Conservation (phyloP, 129 eudicot genomes). For the Scalesia atractyloides region DNA sequence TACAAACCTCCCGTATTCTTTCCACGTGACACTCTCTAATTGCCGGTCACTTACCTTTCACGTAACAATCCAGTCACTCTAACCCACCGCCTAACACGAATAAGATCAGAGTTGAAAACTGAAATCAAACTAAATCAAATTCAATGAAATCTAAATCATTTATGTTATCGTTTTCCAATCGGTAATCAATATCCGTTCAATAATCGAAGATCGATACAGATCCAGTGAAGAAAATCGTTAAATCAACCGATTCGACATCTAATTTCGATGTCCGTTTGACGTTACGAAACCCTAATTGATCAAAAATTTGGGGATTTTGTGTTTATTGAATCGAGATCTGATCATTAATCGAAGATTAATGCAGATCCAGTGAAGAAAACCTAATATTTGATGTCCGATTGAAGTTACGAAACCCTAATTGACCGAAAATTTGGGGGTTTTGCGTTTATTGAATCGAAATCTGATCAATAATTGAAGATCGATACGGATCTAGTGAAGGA, state of each 20-base stretch:
- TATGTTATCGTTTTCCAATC: too few species aligned
- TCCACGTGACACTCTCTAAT: background rate
- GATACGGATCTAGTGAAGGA: background rate
- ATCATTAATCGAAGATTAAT: constrained; percentile 8
- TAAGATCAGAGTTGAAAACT: background rate
- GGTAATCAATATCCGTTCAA: background rate
- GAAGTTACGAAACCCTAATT: constrained; percentile 29
- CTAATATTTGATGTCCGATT: constrained; percentile 18
- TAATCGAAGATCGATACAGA: constrained; percentile 4
- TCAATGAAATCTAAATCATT: constrained; percentile 1
- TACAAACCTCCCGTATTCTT: background rate
- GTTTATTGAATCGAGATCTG: constrained; percentile 16
- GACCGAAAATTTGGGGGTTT: constrained; percentile 25
- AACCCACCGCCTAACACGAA: constrained; percentile 5
- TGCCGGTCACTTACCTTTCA: background rate
- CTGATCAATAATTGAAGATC: constrained; percentile 6
- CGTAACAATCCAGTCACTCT: constrained; percentile 1
- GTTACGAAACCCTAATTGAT: constrained; percentile 28
- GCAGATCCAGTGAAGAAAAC: background rate
- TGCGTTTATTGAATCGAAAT: background rate
- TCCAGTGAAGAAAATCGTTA: background rate
- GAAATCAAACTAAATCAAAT: constrained; percentile 11
- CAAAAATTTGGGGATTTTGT: constrained; percentile 28
- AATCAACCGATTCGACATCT: background rate
- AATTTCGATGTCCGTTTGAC: constrained; percentile 21